Evolutionary conservation across 805 yeast genomes (phyloP), one percentile per base, ranked within the genome.

Genomic region (Schwanniomyces polymorphus): DNA sequence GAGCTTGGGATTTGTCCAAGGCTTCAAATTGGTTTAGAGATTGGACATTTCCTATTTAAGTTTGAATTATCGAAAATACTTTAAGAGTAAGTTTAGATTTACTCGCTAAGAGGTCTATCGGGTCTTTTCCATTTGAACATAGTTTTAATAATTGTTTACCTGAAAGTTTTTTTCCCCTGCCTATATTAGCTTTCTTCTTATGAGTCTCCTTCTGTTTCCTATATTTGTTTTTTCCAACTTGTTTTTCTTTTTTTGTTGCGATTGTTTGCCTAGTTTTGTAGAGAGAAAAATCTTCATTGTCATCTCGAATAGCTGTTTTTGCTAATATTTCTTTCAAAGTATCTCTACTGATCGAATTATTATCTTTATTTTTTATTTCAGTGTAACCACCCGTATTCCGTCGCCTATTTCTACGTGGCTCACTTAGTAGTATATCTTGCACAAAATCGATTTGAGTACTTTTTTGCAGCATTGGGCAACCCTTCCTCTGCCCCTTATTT

Each of bases 71-170:
- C 14, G n/a, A 31, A 14, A 31, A 7, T 14, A 6, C 10, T 7
- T 31, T 31, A 10, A 31, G 11, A 31, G 2, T 6, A 31, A 31
- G 9, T 16, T 16, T 31, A 31, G 35, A 21, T 7, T 7, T 21
- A 11, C n/a, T 12, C 5, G 12, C 16, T 16, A 55, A 29, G 7
- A 55, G 46, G 29, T 53, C 47, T 5, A 55, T 50, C 8, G 59
- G 57, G 33, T 55, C 59, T 31, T 38, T 44, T 8, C 55, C 54
- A 18, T 27, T 43, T 14, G 33, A 27, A 31, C 52, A 50, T 14
- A 42, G 33, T 10, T 29, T 17, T 21, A 48, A 33, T 23, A 53
- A 28, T 16, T 44, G 45, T 17, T 27, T 44, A 31, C 50, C 42
- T 26, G 42, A 38, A n/a, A 37, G 12, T 10, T 21, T 37, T 39